Conservation (phyloP, 2,329 filamentous ascomycete genomes). For the Aureobasidium leucospermi region DNA sequence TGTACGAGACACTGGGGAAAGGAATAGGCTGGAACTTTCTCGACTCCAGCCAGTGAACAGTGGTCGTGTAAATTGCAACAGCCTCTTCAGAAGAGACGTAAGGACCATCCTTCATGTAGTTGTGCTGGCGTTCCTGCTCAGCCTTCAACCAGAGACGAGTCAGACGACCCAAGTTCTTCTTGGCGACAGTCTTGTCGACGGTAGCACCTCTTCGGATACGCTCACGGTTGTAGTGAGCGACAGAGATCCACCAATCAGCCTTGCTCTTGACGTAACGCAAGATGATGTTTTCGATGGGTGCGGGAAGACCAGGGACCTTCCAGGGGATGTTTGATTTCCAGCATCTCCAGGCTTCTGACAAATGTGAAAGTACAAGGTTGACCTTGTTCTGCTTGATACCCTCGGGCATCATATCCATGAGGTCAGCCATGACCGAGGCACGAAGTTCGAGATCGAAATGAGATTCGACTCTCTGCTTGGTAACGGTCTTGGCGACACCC, state of each 20-base stretch:
- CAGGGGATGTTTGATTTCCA: constrained; percentile 99
- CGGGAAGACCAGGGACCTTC: constrained; percentile 95
- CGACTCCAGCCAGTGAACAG: constrained; percentile 97
- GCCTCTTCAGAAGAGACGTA: constrained; percentile 98
- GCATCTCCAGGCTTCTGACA: constrained; percentile 97
- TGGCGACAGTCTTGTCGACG: constrained; percentile 97
- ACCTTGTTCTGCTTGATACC: constrained; percentile 99
- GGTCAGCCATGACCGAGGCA: constrained; percentile 95
- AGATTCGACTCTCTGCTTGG: constrained; percentile 96
- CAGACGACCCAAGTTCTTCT: constrained; percentile 94
- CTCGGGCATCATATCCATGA: constrained; percentile 99
- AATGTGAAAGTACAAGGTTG: constrained; percentile 92
- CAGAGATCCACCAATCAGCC: constrained; percentile 99
- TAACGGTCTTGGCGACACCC: constrained; percentile 97
- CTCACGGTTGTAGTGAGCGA: constrained; percentile 97
- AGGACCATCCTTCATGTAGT: constrained; percentile 98
- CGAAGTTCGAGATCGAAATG: constrained; percentile 96
- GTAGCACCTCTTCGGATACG: constrained; percentile 93
- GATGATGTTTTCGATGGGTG: constrained; percentile 98
- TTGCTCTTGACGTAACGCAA: constrained; percentile 98
- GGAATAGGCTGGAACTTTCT: constrained; percentile 98
- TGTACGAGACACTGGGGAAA: constrained; percentile 97
- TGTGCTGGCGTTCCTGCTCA: constrained; percentile 96
- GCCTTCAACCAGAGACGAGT: constrained; percentile 96
- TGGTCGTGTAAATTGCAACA: constrained; percentile 97